These are phyloP conservation scores for Tinospora cordifolia DNA, from an alignment of 164 flowering plant genomes.

Conservation along the genomic window DNA sequence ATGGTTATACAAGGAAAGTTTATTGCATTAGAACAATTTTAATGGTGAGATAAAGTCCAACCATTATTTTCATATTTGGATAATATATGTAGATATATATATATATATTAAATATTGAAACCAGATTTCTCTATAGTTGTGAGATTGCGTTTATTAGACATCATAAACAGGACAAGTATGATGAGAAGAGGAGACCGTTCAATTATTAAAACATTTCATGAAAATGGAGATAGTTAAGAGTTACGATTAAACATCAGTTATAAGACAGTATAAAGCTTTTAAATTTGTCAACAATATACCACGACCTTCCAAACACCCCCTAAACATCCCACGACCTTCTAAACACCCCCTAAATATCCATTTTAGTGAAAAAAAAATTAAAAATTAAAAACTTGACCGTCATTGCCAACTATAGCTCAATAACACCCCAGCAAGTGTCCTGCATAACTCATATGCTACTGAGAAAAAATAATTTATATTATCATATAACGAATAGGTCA, in stretches of 20 bases:
- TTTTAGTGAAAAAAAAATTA: neutral
- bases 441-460: neutral
- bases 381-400: neutral
- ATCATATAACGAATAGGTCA: neutral
- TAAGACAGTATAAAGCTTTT: too few relatives aligned
- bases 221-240: too few relatives aligned
- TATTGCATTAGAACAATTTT: neutral
- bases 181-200: neutral
- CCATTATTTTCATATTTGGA: neutral
- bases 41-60: neutral
- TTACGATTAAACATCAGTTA: too few relatives aligned
- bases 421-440: neutral
- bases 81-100: too few relatives aligned
- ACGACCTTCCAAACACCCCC: too few relatives aligned
- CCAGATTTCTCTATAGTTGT: too few relatives aligned
- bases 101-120: neutral
- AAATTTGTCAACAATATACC: too few relatives aligned
- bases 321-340: neutral
- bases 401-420: neutral
- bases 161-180: neutral
- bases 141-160: neutral
- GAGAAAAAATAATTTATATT: neutral
- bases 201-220: too few relatives aligned
- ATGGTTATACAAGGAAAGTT: neutral
- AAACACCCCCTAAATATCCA: neutral